Percentiles rank a stretch among this genome's conserved stretches.
Evolutionary conservation across 2,329 filamentous ascomycete genomes (phyloP).

Genomic region (Claviceps citrina): DNA sequence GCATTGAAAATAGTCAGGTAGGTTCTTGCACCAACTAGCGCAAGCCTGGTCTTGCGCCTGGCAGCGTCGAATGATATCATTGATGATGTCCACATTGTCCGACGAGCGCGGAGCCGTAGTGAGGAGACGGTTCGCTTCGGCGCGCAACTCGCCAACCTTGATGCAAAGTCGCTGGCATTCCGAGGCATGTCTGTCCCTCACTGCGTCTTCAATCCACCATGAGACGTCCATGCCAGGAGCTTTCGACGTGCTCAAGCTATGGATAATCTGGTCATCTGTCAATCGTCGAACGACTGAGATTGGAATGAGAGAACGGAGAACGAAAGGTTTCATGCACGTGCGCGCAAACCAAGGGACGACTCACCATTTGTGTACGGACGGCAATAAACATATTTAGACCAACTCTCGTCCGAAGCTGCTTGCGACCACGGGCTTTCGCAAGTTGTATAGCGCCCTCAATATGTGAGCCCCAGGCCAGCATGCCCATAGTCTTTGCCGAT

Average conservation of each 20-base stretch:
- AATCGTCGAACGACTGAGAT: neutral
- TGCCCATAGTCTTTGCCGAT: conserved; percentile 36
- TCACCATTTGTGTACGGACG: conserved; percentile 45
- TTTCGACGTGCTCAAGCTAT: conserved; percentile 38
- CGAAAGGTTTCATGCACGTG: neutral
- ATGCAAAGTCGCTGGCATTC: conserved; percentile 38
- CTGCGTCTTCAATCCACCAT: conserved; percentile 43
- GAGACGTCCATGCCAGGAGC: conserved; percentile 37
- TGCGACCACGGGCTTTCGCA: conserved; percentile 40
- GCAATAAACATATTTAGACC: conserved; percentile 42
- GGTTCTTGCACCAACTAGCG: conserved; percentile 32
- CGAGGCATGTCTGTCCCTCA: conserved; percentile 32
- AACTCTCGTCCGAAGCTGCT: conserved; percentile 36
- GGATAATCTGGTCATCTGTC: conserved; percentile 32
- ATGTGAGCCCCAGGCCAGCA: conserved; percentile 46
- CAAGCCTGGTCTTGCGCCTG: conserved; percentile 38
- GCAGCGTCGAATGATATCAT: conserved; percentile 35
- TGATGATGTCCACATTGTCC: conserved; percentile 34
- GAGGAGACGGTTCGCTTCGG: conserved; percentile 36
- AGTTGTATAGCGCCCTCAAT: conserved; percentile 49
- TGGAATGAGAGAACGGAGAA: neutral
- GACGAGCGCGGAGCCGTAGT: conserved; percentile 28
- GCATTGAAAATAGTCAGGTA: conserved; percentile 36
- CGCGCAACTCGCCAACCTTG: conserved; percentile 38
- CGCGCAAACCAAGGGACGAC: conserved; percentile 6